Base-by-base conservation (phyloP, 2,329 filamentous ascomycete genomes). In the Fusarium oligoseptatum region DNA sequence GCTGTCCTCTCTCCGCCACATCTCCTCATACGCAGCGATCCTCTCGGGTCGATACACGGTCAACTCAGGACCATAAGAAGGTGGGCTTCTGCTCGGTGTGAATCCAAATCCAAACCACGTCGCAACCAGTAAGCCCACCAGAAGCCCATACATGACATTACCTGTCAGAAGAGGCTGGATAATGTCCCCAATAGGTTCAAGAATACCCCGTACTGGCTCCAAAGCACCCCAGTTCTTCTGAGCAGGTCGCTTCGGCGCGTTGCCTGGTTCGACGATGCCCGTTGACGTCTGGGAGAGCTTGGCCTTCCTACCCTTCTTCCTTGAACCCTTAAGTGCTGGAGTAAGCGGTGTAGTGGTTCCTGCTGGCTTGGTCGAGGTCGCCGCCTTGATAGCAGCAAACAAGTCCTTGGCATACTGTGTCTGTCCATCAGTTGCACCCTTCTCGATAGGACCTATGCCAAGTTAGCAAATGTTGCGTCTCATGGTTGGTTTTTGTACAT, bases 371-470 rank as follows among this genome's bases (percentile, higher is more conserved):
- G 92, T 88, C 17, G 91, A 90, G 20, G 98, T 90, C 14, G 93
- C 93, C 48, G 89, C 88, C 80, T 92, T 95, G 20, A 98, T 86
- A 32, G 92, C 89, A 11, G 92, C 90, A 63, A 95, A 90, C 6
- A 99, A 85, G 66, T 96, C 93, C 76, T 93, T 95, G 72, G 93
- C 94, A 81, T 97, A 98, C 67, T 92, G 88, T 10, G 88, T 88
- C 83, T 99, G 97, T 32, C 97, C 97, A 66, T 98, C 95, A 72
- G 93, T 95, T 50, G 95, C 95, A 69, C 95, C 96, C 82, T 98
- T 98, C 82, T 99, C 97, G 77, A 99, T 99, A 3, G 97, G 94
- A 72, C 94, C 95, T 98, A 75, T 39, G 50, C 62, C 60, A 22
- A 37, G 68, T 87, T 73, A 86, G 82, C 60, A 68, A 58, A 27